Conservation (phyloP, 208 protist genomes). For the Crithidia mellificae region DNA sequence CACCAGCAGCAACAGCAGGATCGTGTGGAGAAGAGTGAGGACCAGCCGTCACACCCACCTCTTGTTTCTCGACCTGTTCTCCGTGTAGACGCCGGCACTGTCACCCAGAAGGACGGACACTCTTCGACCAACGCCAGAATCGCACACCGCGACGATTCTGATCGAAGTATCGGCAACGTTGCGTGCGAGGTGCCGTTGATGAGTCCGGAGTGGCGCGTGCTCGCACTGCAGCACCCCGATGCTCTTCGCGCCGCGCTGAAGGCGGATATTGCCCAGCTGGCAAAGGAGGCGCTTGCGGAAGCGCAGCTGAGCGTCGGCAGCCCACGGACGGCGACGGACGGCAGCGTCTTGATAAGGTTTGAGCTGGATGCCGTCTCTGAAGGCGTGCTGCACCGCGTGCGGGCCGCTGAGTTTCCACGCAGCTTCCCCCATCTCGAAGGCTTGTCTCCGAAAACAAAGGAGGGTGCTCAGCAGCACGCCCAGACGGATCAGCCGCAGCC, state of each 20-base stretch:
- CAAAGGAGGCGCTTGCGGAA: background rate
- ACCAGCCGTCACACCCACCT: background rate
- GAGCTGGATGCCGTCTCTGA: conserved; percentile 9
- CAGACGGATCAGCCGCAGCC: too few species aligned
- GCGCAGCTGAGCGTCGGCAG: background rate
- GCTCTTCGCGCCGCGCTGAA: background rate
- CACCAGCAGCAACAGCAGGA: background rate
- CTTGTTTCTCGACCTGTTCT: background rate
- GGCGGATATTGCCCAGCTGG: background rate
- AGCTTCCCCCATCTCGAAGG: conserved; percentile 11
- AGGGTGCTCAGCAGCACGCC: background rate
- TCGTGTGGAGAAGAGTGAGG: background rate
- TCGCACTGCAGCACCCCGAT: background rate
- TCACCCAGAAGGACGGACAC: background rate
- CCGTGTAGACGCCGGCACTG: conserved; percentile 4
- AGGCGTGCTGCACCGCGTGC: background rate
- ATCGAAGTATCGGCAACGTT: background rate
- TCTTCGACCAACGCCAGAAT: too few species aligned
- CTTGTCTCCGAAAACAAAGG: background rate
- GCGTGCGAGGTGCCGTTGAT: conserved; percentile 14
- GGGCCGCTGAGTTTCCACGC: conserved; percentile 4
- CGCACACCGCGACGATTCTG: too few species aligned
- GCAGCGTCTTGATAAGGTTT: conserved; percentile 9
- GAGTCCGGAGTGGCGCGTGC: conserved; percentile 1
- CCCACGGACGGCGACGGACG: background rate